Base-by-base conservation (phyloP, 495 filamentous ascomycete genomes). In the Evernia prunastri region DNA sequence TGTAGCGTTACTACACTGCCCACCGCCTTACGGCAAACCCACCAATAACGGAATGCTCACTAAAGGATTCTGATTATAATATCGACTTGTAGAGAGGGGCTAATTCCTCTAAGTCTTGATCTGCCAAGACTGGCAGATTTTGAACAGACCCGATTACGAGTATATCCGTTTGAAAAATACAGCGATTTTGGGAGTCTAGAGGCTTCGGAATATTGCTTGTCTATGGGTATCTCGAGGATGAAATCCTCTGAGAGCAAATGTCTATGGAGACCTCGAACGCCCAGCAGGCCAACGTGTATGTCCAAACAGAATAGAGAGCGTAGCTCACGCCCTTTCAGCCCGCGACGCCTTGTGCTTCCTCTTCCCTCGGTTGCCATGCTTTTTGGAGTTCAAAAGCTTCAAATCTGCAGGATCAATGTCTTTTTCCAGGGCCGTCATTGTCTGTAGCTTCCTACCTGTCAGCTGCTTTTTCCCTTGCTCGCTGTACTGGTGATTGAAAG, bases 341-440 rank as follows among this genome's bases (percentile, higher is more conserved):
- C 51, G 51, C n/a, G 49, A 53, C 39, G 51, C 37, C 15, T 66
- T 56, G 29, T 67, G 58, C 37, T 66, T 69, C 61, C 58, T 67
- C 56, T 96, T 85, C 61, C 87, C 86, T 11, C 81, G 87, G 79
- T 97, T 97, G 76, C 91, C 96, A 75, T 97, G 95, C 78, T 97
- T 97, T 84, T 99, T 99, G 33, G 88, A 72, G 62, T 70, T 85
- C 69, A 79, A 74, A 43, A 82, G 61, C 71, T 81, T 84, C 66
- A 96, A 79, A 59, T 97, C 95, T 39, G 86, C 88, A 3, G 90
- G 88, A 72, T 95, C 90, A 17, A 97, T 71, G 51, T 88, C 87
- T 64, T 87, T 89, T 76, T 97, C 92, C 45, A 96, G 61, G 27
- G 95, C 93, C 64, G 90, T 76, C 86, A 97, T 86, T 56, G 87